These are phyloP conservation scores for Cryphonectria radicalis DNA, from an alignment of 2,329 filamentous ascomycete species.

Conservation along the genomic window DNA sequence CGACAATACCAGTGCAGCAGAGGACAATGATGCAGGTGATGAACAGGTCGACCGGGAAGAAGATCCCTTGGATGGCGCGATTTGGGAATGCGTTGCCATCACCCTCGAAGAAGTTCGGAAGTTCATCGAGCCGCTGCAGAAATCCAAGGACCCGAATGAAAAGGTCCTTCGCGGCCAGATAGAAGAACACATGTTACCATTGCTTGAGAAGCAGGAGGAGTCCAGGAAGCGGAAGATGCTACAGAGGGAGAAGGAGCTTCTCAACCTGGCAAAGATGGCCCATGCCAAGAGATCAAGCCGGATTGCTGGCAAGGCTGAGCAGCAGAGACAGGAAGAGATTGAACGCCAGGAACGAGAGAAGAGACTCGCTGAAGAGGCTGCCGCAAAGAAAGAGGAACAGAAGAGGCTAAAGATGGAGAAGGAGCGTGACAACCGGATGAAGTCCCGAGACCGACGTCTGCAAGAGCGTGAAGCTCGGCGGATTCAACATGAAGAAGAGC, in stretches of 20 bases:
- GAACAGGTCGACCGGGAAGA: conserved; percentile 43
- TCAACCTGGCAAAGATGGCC: conserved; percentile 84
- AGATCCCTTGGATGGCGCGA: conserved; percentile 73
- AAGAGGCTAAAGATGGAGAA: conserved; percentile 63
- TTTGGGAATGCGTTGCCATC: conserved; percentile 90
- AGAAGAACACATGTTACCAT: conserved; percentile 77
- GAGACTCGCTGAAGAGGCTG: conserved; percentile 65
- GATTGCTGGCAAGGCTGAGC: conserved; percentile 80
- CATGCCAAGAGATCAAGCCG: conserved; percentile 92
- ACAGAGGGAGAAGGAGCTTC: conserved; percentile 75
- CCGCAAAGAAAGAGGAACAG: conserved; percentile 69
- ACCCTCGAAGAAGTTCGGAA: conserved; percentile 75
- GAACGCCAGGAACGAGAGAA: conserved; percentile 72
- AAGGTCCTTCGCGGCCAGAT: conserved; percentile 75
- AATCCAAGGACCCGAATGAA: conserved; percentile 83
- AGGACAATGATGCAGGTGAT: conserved; percentile 31
- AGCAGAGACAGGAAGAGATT: conserved; percentile 74
- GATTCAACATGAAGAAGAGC: conserved; percentile 80
- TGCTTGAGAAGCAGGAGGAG: conserved; percentile 79
- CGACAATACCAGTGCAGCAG: conserved; percentile 44
- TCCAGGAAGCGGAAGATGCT: conserved; percentile 71
- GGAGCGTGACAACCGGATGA: conserved; percentile 78
- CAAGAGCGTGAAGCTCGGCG: conserved; percentile 85
- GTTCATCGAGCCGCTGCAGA: conserved; percentile 73
- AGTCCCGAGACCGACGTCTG: conserved; percentile 83